These are phyloP conservation scores for Luvunga scandens DNA, from an alignment of 345 rosid genomes.

Conservation along the genomic window DNA sequence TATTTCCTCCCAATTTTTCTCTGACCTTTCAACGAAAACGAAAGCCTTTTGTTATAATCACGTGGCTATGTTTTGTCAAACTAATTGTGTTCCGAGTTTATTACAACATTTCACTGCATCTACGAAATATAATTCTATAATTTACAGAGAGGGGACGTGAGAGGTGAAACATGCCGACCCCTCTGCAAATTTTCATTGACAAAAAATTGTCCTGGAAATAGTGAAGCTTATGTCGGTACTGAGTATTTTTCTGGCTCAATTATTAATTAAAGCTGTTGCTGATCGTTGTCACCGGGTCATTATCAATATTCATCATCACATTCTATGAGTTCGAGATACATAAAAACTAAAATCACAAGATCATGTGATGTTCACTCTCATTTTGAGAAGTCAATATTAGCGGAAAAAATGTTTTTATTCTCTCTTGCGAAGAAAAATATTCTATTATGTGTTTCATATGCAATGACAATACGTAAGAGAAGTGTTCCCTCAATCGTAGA, in stretches of 20 bases:
- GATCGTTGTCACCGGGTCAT: not conserved
- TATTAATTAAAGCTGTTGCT: constrained; percentile 21
- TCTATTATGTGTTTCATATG: not conserved
- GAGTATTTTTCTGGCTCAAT: constrained; percentile 17
- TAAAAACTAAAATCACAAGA: not conserved
- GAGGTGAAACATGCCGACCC: constrained; percentile 36
- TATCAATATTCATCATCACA: constrained; percentile 26
- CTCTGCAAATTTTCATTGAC: constrained; percentile 14
- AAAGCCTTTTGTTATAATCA: too few species aligned
- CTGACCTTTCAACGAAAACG: too few species aligned
- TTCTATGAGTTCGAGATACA: constrained; percentile 13
- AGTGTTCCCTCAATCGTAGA: constrained; percentile 12
- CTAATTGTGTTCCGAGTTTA: not conserved
- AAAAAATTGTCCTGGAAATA: constrained; percentile 1
- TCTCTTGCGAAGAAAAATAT: not conserved
- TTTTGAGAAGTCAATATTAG: constrained; percentile 23
- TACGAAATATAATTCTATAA: not conserved
- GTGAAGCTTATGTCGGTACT: constrained; percentile 28
- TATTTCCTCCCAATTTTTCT: too few species aligned
- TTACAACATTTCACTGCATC: not conserved
- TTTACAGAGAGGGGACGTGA: not conserved
- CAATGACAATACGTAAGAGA: constrained; percentile 1
- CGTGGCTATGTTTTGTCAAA: not conserved
- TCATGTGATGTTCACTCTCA: constrained; percentile 9
- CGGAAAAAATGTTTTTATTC: constrained; percentile 14